Conservation (phyloP, 1,284 basidiomycete species). For the Sanghuangporus sanghuang region DNA sequence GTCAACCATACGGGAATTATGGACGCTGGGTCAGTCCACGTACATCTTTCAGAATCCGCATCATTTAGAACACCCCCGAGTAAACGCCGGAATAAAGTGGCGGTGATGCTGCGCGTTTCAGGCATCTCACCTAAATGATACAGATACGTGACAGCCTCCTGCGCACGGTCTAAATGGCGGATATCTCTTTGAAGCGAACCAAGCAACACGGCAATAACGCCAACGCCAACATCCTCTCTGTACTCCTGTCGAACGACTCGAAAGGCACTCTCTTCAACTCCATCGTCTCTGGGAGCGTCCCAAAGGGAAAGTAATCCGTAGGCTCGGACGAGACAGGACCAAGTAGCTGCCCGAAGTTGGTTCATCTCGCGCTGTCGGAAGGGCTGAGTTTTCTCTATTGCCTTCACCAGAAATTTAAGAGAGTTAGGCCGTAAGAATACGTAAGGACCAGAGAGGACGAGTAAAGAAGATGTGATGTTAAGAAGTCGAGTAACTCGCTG, state of each 20-base stretch:
- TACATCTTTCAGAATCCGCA: background rate
- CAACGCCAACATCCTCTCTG: slow-evolving; percentile 2
- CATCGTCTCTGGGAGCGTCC: background rate
- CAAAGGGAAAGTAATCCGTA: slow-evolving; percentile 1
- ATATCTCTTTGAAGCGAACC: background rate
- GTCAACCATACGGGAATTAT: slow-evolving; percentile 7
- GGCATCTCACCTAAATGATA: background rate
- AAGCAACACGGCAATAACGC: slow-evolving; percentile 2
- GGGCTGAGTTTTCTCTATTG: slow-evolving; percentile 2
- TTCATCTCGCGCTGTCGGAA: background rate
- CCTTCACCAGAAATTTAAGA: slow-evolving; percentile 11
- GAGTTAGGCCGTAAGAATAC: slow-evolving; percentile 9
- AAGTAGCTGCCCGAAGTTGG: background rate
- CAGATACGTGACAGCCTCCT: background rate
- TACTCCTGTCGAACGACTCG: slow-evolving; percentile 6
- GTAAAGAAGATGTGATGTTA: slow-evolving; percentile 1
- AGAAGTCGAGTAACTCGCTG: background rate
- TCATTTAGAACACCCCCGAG: slow-evolving; percentile 5
- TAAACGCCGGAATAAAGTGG: background rate
- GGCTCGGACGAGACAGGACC: slow-evolving; percentile 13
- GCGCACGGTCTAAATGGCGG: background rate
- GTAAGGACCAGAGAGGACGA: slow-evolving; percentile 11
- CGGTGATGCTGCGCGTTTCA: background rate
- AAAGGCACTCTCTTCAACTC: background rate
- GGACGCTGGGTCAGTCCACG: background rate